These are phyloP conservation scores for Podaxis sp. DNA, from an alignment of 768 basidiomycete genomes.

Conservation along the genomic window DNA sequence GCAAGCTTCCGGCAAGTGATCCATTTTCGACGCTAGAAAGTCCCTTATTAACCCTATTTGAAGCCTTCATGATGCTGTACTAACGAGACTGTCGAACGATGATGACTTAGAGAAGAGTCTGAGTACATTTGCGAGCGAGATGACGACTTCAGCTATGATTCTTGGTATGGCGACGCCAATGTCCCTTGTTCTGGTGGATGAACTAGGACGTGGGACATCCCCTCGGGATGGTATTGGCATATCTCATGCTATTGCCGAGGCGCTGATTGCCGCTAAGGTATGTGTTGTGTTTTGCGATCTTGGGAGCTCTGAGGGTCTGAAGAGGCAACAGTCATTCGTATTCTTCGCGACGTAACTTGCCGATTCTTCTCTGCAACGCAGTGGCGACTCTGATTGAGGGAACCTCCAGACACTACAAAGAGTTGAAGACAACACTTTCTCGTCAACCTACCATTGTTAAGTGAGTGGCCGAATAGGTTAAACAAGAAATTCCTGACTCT, in stretches of 20 bases:
- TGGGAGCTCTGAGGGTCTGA: slow-evolving; percentile 4
- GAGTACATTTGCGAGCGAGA: slow-evolving; percentile 95
- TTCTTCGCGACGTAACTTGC: slow-evolving; percentile 83
- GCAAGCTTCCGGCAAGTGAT: slow-evolving; percentile 72
- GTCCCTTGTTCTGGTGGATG: slow-evolving; percentile 86
- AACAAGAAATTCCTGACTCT: neutral
- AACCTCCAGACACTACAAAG: slow-evolving; percentile 68
- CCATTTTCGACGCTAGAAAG: neutral
- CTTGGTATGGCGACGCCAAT: slow-evolving; percentile 70
- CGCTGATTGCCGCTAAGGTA: slow-evolving; percentile 70
- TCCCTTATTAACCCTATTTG: neutral
- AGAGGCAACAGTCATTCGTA: slow-evolving; percentile 60
- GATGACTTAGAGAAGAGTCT: slow-evolving; percentile 87
- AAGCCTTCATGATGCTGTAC: slow-evolving; percentile 79
- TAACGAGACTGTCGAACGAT: slow-evolving; percentile 90
- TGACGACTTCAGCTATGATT: slow-evolving; percentile 91
- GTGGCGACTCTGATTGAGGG: slow-evolving; percentile 2
- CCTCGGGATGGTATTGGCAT: slow-evolving; percentile 81
- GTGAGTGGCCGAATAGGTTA: slow-evolving; percentile 40
- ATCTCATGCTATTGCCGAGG: slow-evolving; percentile 81
- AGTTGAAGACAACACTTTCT: slow-evolving; percentile 74
- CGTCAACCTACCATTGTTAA: slow-evolving; percentile 77
- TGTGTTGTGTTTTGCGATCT: slow-evolving; percentile 16
- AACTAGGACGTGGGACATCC: slow-evolving; percentile 90
- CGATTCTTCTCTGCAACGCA: neutral